A percentile compares a stretch with the other conserved stretches of the same genome.
These are phyloP conservation scores for Kalmusia sp. DNA, from an alignment of 2,329 filamentous ascomycete genomes.

Conservation along the genomic window DNA sequence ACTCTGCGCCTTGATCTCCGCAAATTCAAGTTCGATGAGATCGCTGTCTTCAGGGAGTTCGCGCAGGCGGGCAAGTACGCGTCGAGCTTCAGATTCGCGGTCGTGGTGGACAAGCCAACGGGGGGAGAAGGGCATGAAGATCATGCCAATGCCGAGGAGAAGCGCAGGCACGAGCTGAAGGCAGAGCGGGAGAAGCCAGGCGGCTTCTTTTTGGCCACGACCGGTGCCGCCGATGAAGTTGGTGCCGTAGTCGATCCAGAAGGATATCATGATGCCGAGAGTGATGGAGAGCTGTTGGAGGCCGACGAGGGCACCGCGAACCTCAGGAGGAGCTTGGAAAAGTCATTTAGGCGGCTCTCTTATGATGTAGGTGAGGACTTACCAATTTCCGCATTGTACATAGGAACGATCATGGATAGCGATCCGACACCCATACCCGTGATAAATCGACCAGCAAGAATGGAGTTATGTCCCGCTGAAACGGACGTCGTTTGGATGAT, in stretches of 20 bases:
- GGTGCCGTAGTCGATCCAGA: conserved; percentile 57
- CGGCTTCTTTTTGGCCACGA: conserved; percentile 66
- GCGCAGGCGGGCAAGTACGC: conserved; percentile 69
- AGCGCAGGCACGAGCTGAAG: conserved; percentile 73
- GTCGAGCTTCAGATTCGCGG: conserved; percentile 71
- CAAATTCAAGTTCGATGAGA: conserved; percentile 75
- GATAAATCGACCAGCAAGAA: conserved; percentile 75
- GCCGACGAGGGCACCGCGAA: conserved; percentile 70
- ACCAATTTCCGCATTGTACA: conserved; percentile 52
- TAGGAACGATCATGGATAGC: conserved; percentile 70
- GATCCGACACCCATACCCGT: conserved; percentile 75
- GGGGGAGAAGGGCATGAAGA: conserved; percentile 82
- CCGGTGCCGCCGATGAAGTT: conserved; percentile 64
- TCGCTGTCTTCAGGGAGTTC: conserved; percentile 68
- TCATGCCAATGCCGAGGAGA: conserved; percentile 72
- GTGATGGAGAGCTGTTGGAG: conserved; percentile 69
- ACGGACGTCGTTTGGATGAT: conserved; percentile 71
- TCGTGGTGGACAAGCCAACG: conserved; percentile 76
- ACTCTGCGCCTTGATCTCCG: conserved; percentile 83
- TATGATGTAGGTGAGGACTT: neutral
- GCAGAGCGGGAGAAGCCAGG: conserved; percentile 77
- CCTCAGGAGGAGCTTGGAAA: conserved; percentile 61
- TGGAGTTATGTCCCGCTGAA: conserved; percentile 62
- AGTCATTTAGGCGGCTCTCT: neutral
- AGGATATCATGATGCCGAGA: conserved; percentile 70